Percentiles rank a stretch among this genome's conserved stretches.
Conservation (phyloP, 352 stramenopile genomes). For the Globisporangium solare region DNA sequence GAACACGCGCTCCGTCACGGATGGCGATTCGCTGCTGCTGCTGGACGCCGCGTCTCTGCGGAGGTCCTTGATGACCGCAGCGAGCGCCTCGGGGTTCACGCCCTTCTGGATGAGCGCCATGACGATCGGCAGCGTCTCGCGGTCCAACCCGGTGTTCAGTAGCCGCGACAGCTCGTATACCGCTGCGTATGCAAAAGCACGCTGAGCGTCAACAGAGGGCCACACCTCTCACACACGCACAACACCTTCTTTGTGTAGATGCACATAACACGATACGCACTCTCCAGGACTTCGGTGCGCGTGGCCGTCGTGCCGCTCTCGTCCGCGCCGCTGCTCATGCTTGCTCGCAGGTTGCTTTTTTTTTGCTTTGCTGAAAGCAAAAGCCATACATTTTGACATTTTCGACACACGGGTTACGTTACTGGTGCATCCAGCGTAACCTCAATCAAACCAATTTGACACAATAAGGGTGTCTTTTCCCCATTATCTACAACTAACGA, state of each 20-base stretch:
- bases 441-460: not conserved
- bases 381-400: too few species aligned
- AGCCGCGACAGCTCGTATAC: slow-evolving; percentile 89
- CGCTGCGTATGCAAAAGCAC: slow-evolving; percentile 29
- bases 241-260: not conserved
- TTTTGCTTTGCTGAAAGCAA: too few species aligned
- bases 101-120: slow-evolving; percentile 86
- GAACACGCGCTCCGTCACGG: slow-evolving; percentile 21
- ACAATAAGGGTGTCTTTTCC: not conserved
- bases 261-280: slow-evolving; percentile 16
- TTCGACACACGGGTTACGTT: not conserved
- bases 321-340: slow-evolving; percentile 19
- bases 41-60: slow-evolving; percentile 42
- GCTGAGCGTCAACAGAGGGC: not conserved
- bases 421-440: not conserved
- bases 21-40: slow-evolving; percentile 2
- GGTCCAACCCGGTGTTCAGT: slow-evolving; percentile 88
- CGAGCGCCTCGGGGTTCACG: slow-evolving; percentile 88
- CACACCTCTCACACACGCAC: not conserved
- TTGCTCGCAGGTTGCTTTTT: too few species aligned
- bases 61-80: slow-evolving; percentile 88
- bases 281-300: slow-evolving; percentile 54
- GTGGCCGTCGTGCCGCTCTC: slow-evolving; percentile 29
- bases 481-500: not conserved
- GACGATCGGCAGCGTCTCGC: slow-evolving; percentile 84